Percentiles rank a stretch among this genome's conserved stretches.
Conservation (phyloP, 2,329 filamentous ascomycete genomes). For the Blastomyces parvus region DNA sequence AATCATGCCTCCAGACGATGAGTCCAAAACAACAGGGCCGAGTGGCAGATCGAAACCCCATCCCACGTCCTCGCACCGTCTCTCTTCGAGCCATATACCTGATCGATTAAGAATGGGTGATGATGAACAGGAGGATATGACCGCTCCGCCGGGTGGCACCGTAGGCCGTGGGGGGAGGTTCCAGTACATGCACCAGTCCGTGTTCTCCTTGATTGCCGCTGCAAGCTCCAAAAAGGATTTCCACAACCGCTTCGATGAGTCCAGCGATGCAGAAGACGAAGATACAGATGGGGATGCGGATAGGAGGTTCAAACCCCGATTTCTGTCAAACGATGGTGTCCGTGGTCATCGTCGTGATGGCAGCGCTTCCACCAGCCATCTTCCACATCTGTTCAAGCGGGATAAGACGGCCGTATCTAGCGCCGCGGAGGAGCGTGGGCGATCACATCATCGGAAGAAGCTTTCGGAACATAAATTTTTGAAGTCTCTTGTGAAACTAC, state of each 20-base stretch:
- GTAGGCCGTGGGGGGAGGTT: conserved; percentile 33
- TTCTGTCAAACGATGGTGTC: conserved; percentile 5
- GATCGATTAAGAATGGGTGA: conserved; percentile 48
- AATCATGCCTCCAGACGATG: conserved; percentile 4
- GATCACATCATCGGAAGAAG: conserved; percentile 43
- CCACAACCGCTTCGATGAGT: conserved; percentile 70
- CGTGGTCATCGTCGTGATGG: neutral
- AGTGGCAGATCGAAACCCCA: neutral
- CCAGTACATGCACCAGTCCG: conserved; percentile 80
- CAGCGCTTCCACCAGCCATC: neutral
- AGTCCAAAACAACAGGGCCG: neutral
- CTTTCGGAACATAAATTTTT: conserved; percentile 58
- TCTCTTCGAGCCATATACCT: conserved; percentile 44
- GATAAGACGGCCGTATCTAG: neutral
- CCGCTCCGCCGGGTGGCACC: conserved; percentile 40
- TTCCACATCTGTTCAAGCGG: neutral
- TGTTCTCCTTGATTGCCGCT: conserved; percentile 85
- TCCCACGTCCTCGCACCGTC: conserved; percentile 8
- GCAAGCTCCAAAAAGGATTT: conserved; percentile 77
- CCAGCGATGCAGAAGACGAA: conserved; percentile 67
- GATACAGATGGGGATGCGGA: conserved; percentile 22
- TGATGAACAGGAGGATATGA: conserved; percentile 53
- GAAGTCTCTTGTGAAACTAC: conserved; percentile 52
- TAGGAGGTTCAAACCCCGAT: conserved; percentile 12
- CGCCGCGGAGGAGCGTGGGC: conserved; percentile 9